These are phyloP conservation scores for Rhytidhysteron rufulum DNA, from an alignment of 2,329 filamentous ascomycete species.

Conservation along the genomic window DNA sequence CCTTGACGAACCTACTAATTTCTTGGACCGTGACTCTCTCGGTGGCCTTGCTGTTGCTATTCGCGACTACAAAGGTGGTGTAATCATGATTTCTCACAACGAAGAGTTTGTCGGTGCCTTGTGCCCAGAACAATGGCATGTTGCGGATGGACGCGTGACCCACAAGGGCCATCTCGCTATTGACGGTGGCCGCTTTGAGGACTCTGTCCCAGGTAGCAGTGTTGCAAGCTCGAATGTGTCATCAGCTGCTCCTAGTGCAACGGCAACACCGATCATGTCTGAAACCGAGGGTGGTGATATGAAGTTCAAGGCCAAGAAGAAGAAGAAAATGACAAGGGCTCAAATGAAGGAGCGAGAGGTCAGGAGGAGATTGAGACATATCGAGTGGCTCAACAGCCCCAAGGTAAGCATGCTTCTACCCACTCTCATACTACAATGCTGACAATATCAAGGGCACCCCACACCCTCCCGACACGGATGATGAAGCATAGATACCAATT, in stretches of 20 bases:
- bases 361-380: conserved; percentile 78
- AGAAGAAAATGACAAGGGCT: conserved; percentile 99
- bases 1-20: conserved; percentile 98
- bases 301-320: conserved; percentile 89
- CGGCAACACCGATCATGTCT: conserved; percentile 66
- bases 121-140: conserved; percentile 94
- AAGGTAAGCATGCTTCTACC: conserved; percentile 26
- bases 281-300: conserved; percentile 80
- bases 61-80: conserved; percentile 95
- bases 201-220: conserved; percentile 63
- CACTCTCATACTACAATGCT: conserved; percentile 8
- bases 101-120: conserved; percentile 97
- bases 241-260: conserved; percentile 38
- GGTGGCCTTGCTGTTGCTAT: conserved; percentile 97
- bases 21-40: conserved; percentile 95
- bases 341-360: conserved; percentile 92
- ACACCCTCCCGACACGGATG: conserved; percentile 37
- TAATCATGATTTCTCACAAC: conserved; percentile 99
- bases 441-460: conserved; percentile 34
- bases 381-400: conserved; percentile 72
- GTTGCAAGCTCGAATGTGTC: conserved; percentile 45
- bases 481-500: conserved; percentile 30
- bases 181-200: conserved; percentile 80
- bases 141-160: conserved; percentile 80
- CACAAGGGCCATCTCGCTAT: conserved; percentile 76